phyloP scores from a whole-genome alignment of 495 filamentous ascomycete genomes.

The Lasiosphaeria miniovina region DNA sequence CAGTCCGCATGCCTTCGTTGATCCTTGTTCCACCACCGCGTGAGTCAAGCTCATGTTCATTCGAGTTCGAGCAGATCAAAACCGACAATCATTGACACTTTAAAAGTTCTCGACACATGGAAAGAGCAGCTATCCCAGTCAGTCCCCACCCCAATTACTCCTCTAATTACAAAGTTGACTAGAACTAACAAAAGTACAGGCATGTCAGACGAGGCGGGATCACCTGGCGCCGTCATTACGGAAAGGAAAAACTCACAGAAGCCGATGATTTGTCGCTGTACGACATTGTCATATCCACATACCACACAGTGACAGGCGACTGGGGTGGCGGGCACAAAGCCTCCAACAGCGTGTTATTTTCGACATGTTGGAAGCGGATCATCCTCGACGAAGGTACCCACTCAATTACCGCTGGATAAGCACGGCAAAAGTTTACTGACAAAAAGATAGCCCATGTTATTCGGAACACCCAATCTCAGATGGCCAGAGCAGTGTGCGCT shows the following conservation, averaged over 20 bases:
- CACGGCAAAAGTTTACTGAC: too few relatives aligned
- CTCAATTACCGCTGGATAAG: too few relatives aligned
- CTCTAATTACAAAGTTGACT: not conserved
- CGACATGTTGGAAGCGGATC: slow-evolving; percentile 36
- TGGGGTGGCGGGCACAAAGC: slow-evolving; percentile 21
- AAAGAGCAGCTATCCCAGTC: slow-evolving; percentile 32
- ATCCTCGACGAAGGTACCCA: slow-evolving; percentile 47
- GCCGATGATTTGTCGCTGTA: slow-evolving; percentile 8
- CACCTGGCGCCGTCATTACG: slow-evolving; percentile 31
- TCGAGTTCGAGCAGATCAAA: not conserved
- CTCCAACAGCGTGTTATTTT: slow-evolving; percentile 24
- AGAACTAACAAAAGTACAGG: slow-evolving; percentile 1
- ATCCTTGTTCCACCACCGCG: slow-evolving; percentile 37
- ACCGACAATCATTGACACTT: not conserved
- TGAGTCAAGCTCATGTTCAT: slow-evolving; percentile 13
- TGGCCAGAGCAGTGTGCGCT: slow-evolving; percentile 32
- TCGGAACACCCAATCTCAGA: slow-evolving; percentile 30
- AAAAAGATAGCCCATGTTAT: slow-evolving; percentile 38
- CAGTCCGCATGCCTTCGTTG: slow-evolving; percentile 15
- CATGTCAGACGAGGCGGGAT: slow-evolving; percentile 28
- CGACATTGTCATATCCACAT: slow-evolving; percentile 39
- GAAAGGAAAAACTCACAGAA: slow-evolving; percentile 23
- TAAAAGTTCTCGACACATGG: slow-evolving; percentile 35
- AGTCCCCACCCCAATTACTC: not conserved
- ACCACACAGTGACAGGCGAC: slow-evolving; percentile 38